A percentile compares a stretch with the other conserved stretches of the same genome.
These are phyloP conservation scores for Trifolium pratense DNA, from an alignment of 306 rosid genomes.

Conservation along the genomic window DNA sequence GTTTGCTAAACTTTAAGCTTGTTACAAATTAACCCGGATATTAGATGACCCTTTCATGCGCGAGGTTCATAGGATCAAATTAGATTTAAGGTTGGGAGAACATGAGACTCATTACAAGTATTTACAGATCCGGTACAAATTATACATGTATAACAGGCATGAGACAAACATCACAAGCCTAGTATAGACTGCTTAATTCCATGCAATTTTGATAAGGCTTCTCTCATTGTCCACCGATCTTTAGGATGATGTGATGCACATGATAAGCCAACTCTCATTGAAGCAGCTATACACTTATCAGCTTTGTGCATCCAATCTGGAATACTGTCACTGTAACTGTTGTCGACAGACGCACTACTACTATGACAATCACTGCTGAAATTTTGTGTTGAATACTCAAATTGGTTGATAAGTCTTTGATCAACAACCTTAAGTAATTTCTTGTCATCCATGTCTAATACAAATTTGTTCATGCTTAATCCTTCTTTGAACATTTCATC, in stretches of 20 bases:
- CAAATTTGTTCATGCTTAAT: slow-evolving; percentile 40
- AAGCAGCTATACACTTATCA: slow-evolving; percentile 29
- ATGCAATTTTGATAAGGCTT: slow-evolving; percentile 37
- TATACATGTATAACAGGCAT: too few relatives aligned
- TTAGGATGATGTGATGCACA: slow-evolving; percentile 43
- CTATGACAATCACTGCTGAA: neutral
- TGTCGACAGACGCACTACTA: neutral
- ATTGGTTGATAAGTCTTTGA: slow-evolving; percentile 37
- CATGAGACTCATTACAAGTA: too few relatives aligned
- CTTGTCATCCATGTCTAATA: slow-evolving; percentile 30
- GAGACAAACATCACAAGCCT: neutral
- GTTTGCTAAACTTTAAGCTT: too few relatives aligned
- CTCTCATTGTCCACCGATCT: slow-evolving; percentile 46
- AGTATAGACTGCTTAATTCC: slow-evolving; percentile 30
- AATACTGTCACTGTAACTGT: neutral
- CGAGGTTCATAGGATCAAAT: too few relatives aligned
- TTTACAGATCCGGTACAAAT: too few relatives aligned
- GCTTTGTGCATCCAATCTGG: neutral
- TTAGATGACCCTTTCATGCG: too few relatives aligned
- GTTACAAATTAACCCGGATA: too few relatives aligned
- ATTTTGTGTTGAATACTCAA: slow-evolving; percentile 6
- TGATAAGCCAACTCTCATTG: slow-evolving; percentile 41
- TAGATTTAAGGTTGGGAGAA: too few relatives aligned
- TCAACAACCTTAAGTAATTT: slow-evolving; percentile 31
- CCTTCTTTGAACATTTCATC: slow-evolving; percentile 55